Percentiles rank a stretch among this genome's conserved stretches.
phyloP scores from a whole-genome alignment of 441 rosid genomes.

The Erodium trifolium region DNA sequence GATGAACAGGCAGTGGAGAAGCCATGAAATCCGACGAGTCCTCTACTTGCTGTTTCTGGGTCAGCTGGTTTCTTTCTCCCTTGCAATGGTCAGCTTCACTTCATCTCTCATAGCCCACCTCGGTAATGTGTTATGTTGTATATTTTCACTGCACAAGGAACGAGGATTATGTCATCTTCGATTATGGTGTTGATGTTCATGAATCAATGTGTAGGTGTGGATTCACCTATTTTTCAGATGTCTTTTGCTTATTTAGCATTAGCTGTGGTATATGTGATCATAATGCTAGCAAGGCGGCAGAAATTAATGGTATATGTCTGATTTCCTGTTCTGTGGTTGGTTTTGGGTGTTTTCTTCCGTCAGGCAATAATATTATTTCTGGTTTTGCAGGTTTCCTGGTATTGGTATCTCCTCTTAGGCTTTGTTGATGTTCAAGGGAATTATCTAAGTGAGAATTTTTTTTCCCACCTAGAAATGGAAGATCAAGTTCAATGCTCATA shows the following conservation, averaged over 20 bases:
- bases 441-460: conserved; percentile 35
- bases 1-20: too few relatives aligned
- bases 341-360: conserved; percentile 2
- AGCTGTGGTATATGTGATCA: neutral
- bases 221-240: neutral
- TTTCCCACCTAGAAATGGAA: neutral
- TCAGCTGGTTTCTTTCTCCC: conserved; percentile 6
- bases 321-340: neutral
- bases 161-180: neutral
- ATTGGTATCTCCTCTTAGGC: conserved; percentile 56
- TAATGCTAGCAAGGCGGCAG: conserved; percentile 23
- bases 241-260: neutral
- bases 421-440: conserved; percentile 54
- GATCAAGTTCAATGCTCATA: neutral
- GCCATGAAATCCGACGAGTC: neutral
- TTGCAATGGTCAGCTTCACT: conserved; percentile 1
- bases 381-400: conserved; percentile 47
- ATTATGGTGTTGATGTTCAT: neutral
- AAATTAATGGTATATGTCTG: conserved; percentile 26
- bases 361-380: neutral
- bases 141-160: neutral
- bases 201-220: neutral
- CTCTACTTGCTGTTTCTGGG: neutral
- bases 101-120: conserved; percentile 5
- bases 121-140: neutral